Base-by-base conservation (phyloP, 352 stramenopile genomes). In the Phytopythium delawarense region DNA sequence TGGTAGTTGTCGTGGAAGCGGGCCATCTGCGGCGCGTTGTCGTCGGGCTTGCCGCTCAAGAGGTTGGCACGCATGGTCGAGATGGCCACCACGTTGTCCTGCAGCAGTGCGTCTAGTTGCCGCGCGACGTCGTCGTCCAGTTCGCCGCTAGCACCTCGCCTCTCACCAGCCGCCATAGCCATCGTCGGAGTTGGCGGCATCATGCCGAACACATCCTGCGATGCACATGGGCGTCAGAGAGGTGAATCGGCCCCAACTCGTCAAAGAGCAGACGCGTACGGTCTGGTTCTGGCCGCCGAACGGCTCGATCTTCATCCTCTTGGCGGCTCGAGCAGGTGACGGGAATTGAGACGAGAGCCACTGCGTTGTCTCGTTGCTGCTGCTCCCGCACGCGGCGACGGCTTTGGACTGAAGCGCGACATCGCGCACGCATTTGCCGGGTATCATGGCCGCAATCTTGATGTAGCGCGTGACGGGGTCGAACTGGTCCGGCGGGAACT, bases 381-480 rank as follows among this genome's bases (percentile, higher is more conserved):
- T 49, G 65, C 60, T n/a, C 59, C 35, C 30, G 57, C 20, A 28
- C 23, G 57, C 34, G 7, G 53, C 35, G 21, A 59, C 39, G 82
- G 66, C 3, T 69, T 65, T 57, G 84, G 84, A 75, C 54, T 87
- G 85, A 60, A 85, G 89, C 32, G 84, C 81, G 20, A 94, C 82
- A 61, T 94, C 82, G 5, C 84, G 82, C 13, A 91, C 82, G 57
- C 77, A 88, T 59, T 91, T 94, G 18, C 65, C 72, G 9, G 82
- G 82, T 37, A 94, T 64, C 40, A 66, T 76, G 9, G 82, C 81
- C 5, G 84, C 84, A 57, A 92, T 84, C 63, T 91, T 91, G 70
- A 92, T 89, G 71, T 90, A 94, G 11, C 82, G 77, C n/a, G 84
- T 94, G 53, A 92, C 78, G 57, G 88, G 90, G 61, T 92, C 82